Evolutionary conservation across 1,284 basidiomycete genomes (phyloP), one percentile per base, ranked within the genome.

Genomic region (Mycosarcoma mackinlayi): DNA sequence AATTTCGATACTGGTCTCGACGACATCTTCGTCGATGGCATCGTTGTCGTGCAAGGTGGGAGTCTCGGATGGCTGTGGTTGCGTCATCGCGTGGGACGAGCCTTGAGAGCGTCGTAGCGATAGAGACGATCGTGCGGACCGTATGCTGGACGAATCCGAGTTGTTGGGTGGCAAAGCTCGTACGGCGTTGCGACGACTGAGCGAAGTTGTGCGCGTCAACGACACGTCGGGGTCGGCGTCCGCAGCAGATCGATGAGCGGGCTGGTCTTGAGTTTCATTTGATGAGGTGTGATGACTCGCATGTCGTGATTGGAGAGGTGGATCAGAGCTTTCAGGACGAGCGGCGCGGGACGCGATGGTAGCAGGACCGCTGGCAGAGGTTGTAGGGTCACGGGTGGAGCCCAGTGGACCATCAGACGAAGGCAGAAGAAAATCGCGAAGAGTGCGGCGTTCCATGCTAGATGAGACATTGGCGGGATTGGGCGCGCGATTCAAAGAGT

Each of bases 121-220:
- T 8, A 60, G 31, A 6, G 60, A 52, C 6, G 66, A 60, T 24
- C 60, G 51, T 14, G 48, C 51, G 0, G 66, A 69, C 6, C 60
- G 58, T n/a, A 69, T 56, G 45, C 51, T 63, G 34, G 55, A 41
- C 2, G 55, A 18, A 25, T 63, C 60, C 13, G 60, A 63, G 33
- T 56, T 49, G 30, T 19, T 63, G 9, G 53, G 42, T 6, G 55
- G 51, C 23, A 47, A n/a, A 1, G 56, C 48, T 6, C 66, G 66
- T n/a, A 69, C 54, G n/a, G 66, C 66, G 19, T 64, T 64, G 34
- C 66, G 66, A 11, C 66, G 59, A 30, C 46, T 48, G 35, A 69
- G 44, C 5, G 66, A 59, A 4, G 60, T 58, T 2, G 51, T 52
- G 13, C 60, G 55, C 9, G 66, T 53, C 8, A 69, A 37, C 4